Base-by-base conservation (phyloP, 2,329 filamentous ascomycete genomes). In the Aspergillus sp. region DNA sequence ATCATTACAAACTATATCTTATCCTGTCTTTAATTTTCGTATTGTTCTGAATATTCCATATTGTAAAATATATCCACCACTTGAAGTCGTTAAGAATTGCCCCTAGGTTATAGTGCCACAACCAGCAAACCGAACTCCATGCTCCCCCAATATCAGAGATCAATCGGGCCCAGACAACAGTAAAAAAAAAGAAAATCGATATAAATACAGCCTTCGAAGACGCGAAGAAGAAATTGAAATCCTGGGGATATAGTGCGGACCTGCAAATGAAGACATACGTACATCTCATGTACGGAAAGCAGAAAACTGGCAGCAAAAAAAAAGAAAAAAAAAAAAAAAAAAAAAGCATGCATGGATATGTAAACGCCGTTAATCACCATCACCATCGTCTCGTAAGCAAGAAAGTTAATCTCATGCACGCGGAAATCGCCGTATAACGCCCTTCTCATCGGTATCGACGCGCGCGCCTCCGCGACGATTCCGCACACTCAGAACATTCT, bases 361-460 rank as follows among this genome's bases (percentile, higher is more conserved):
- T 30, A 27, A 27, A 27, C 24, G 24, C 24, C 24, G 8, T 11
- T 30, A 30, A 30, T 1, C 27, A 30, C 27, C 9, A 30, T 30
- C 27, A 11, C 9, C 27, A 15, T 37, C 13, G n/a, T 9, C 34
- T 37, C 34, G 13, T 37, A 30, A 30, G 27, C 9, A 30, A 30
- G 9, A 11, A 15, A 2, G 34, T 37, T n/a, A n/a, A 40, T 8
- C 17, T 42, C 40, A 42, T 11, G 13, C n/a, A 2, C 40, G 40
- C 2, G 45, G 45, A 20, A 48, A 12, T 24, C 66, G 66, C 22
- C 64, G 63, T 47, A 74, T 68, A 11, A 75, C 68, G 2, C 73
- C 74, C 19, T 68, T 69, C 24, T 70, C 66, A 54, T 76, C 71
- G 3, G 70, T 54, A 17, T 63, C 63, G n/a, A 74, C 58, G 13